Percentiles rank a stretch among this genome's conserved stretches.
These are phyloP conservation scores for Russula sp. DNA, from an alignment of 768 basidiomycete species.

Conservation along the genomic window DNA sequence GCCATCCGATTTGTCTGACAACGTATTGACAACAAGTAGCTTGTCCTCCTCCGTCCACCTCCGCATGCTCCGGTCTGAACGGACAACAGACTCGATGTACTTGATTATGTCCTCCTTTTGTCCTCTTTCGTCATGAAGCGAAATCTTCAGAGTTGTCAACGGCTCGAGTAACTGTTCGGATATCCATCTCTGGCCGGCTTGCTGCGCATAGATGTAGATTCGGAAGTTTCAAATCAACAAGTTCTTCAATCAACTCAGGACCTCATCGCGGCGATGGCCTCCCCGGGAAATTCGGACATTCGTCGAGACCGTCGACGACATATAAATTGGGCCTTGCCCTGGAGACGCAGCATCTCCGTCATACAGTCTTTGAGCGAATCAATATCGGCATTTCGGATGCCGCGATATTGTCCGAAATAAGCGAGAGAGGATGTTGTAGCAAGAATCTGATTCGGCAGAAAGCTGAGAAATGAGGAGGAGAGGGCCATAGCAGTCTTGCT, in stretches of 20 bases:
- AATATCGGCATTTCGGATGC: background rate
- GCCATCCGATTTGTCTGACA: constrained; percentile 7
- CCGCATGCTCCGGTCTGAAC: constrained; percentile 8
- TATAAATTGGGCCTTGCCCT: background rate
- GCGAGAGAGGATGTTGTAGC: background rate
- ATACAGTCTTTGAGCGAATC: background rate
- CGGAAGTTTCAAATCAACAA: background rate
- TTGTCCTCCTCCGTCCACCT: constrained; percentile 8
- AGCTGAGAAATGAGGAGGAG: constrained; percentile 8
- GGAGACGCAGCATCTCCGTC: constrained; percentile 6
- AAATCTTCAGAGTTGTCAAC: background rate
- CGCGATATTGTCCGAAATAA: background rate
- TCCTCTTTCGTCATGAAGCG: constrained; percentile 7
- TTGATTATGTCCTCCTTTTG: constrained; percentile 2
- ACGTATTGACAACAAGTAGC: background rate
- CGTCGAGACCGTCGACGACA: constrained; percentile 17
- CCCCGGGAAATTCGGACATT: constrained; percentile 11
- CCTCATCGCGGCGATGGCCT: constrained; percentile 14
- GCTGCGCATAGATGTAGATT: constrained; percentile 8
- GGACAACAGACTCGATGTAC: constrained; percentile 1
- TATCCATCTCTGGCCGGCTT: constrained; percentile 14
- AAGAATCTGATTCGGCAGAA: background rate
- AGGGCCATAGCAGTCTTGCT: constrained; percentile 5
- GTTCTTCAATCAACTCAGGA: background rate
- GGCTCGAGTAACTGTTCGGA: background rate